These are phyloP conservation scores for Monosporascus sp. DNA, from an alignment of 2,329 filamentous ascomycete genomes.

Conservation along the genomic window DNA sequence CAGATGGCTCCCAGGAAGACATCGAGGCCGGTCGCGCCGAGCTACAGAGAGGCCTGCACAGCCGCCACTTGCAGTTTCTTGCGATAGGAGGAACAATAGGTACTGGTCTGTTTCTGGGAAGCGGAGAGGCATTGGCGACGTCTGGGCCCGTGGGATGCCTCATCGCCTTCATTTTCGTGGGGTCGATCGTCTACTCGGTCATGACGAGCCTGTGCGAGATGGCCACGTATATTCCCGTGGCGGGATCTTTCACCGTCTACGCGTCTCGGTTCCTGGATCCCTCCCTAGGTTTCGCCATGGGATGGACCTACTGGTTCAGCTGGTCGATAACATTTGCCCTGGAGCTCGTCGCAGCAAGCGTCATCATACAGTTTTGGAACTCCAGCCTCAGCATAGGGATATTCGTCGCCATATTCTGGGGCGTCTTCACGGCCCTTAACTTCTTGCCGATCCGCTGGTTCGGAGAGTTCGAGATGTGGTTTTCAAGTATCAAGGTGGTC, in stretches of 20 bases:
- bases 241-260: conserved; percentile 72
- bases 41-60: conserved; percentile 27
- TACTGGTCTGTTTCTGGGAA: conserved; percentile 68
- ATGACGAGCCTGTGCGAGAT: conserved; percentile 69
- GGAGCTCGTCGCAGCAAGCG: conserved; percentile 65
- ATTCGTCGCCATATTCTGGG: conserved; percentile 70
- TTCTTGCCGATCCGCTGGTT: conserved; percentile 68
- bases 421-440: conserved; percentile 63
- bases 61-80: conserved; percentile 31
- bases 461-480: conserved; percentile 75
- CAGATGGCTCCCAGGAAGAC: conserved; percentile 15
- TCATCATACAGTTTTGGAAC: conserved; percentile 75
- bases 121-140: conserved; percentile 55
- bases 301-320: conserved; percentile 80
- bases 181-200: conserved; percentile 67
- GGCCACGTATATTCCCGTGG: conserved; percentile 71
- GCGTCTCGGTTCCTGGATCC: conserved; percentile 66
- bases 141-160: conserved; percentile 62
- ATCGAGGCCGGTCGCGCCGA: conserved; percentile 24
- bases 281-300: conserved; percentile 70
- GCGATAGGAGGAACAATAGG: conserved; percentile 57
- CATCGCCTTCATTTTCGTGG: conserved; percentile 65
- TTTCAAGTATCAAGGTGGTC: conserved; percentile 71
- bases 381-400: conserved; percentile 58
- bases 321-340: conserved; percentile 69